Percentiles rank a stretch among this genome's conserved stretches.
These are phyloP conservation scores for Penicillium sp. DNA, from an alignment of 2,329 filamentous ascomycete genomes.

Conservation along the genomic window DNA sequence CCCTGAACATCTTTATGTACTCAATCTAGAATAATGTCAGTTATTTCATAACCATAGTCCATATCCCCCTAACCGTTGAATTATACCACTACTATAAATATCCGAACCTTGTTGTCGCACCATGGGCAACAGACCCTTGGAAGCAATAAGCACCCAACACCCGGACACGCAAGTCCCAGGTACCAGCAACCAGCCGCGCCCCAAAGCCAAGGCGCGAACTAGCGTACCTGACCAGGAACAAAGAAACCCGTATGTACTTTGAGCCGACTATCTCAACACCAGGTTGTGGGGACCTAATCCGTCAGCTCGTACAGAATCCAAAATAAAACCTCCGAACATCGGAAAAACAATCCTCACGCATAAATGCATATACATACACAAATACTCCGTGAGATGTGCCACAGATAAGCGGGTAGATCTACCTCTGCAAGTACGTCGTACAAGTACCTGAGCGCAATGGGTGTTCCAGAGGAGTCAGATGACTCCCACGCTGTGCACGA, in stretches of 20 bases:
- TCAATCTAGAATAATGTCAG: not conserved
- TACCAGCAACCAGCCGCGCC: not conserved
- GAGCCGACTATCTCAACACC: not conserved
- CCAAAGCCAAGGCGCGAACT: not conserved
- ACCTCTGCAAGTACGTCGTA: not conserved
- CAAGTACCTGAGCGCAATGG: slow-evolving; percentile 1
- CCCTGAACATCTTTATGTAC: too few species aligned
- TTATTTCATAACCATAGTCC: not conserved
- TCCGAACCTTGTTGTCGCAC: not conserved
- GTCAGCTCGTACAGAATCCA: slow-evolving; percentile 1
- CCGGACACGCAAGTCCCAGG: not conserved
- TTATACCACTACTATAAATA: not conserved
- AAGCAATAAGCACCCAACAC: not conserved
- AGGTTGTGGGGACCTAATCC: not conserved
- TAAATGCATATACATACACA: not conserved
- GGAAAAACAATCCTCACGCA: not conserved
- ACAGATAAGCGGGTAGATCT: slow-evolving; percentile 7
- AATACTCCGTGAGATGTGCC: not conserved
- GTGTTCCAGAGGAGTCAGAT: slow-evolving; percentile 22
- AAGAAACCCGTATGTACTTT: not conserved
- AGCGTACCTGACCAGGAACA: not conserved
- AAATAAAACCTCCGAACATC: slow-evolving; percentile 11
- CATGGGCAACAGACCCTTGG: not conserved
- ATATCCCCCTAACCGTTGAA: not conserved
- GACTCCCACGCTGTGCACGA: slow-evolving; percentile 17